Evolutionary conservation across 2,329 filamentous ascomycete species (phyloP), one percentile per base, ranked within the genome.

Genomic region (Alternaria gansuensis): DNA sequence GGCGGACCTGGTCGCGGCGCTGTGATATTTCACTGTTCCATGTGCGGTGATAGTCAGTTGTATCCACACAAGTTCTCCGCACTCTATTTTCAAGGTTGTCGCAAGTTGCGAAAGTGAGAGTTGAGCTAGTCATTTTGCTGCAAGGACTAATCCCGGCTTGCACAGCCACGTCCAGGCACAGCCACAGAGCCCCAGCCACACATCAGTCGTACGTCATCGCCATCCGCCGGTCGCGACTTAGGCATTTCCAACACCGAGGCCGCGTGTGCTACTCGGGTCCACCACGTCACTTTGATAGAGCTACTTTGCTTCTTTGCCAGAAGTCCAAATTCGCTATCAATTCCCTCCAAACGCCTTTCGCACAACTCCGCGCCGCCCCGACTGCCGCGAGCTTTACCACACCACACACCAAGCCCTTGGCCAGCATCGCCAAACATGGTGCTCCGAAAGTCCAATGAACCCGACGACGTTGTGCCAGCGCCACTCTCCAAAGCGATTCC

Each of bases 381-480:
- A 53, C 40, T 41, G 34, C 31, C n/a, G 28, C 13, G 33, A 57
- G 21, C 57, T 49, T 34, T 5, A 11, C 33, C 28, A 11, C 11
- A 40, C 21, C 13, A 21, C 52, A 51, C 40, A 5, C 28, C 33
- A 26, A 58, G 11, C 34, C 34, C 21, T 14, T 21, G 37, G 37
- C 24, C 45, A 55, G 51, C 57, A 51, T 46, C 40, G n/a, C 46
- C 39, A 61, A 59, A 57, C 36, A 83, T 83, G 81, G 80, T 82
- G 51, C 79, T 82, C 46, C 78, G 79, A 53, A 82, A 81, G 61
- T 75, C 79, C 7, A 72, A 77, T 2, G 56, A 67, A 26, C 68
- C 73, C 13, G 71, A 71, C 29, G 68, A 65, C 45, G 72, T 80
- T 41, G 76, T 79, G 49, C 80, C 80, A 10, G 70, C 76, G 36